Percentiles rank a stretch among this genome's conserved stretches.
Evolutionary conservation across 257 asterid genomes (phyloP).

Genomic region (Paulownia fortunei): DNA sequence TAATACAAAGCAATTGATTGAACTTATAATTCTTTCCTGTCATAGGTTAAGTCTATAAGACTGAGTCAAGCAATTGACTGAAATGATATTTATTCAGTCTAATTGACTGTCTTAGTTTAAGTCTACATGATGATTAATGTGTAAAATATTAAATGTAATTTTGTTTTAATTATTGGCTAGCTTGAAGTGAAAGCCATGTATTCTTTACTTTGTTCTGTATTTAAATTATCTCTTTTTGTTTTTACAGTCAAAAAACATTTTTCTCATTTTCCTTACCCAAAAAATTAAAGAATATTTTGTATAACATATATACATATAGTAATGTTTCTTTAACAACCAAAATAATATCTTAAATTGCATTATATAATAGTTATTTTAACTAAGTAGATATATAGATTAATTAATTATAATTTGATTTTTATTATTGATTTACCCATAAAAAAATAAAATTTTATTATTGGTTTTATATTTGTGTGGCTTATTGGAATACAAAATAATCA

Average conservation of each 20-base stretch:
- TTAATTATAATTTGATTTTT: too few species aligned
- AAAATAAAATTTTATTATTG: not conserved
- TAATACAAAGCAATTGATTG: slow-evolving; percentile 6
- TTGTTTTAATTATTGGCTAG: not conserved
- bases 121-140: not conserved
- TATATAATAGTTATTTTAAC: too few species aligned
- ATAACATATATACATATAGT: too few species aligned
- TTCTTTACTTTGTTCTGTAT: not conserved
- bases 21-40: not conserved
- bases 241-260: too few species aligned
- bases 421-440: too few species aligned
- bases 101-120: not conserved
- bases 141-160: not conserved
- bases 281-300: too few species aligned
- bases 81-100: not conserved
- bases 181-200: not conserved
- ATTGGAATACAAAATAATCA: not conserved
- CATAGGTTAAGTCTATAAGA: not conserved
- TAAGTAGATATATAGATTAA: too few species aligned
- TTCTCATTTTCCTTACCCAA: too few species aligned
- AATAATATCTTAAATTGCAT: too few species aligned
- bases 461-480: not conserved
- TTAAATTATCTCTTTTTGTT: not conserved
- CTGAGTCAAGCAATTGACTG: slow-evolving; percentile 10
- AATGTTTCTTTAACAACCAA: too few species aligned